phyloP scores from a whole-genome alignment of 1,139 yeast species.

The Yamadazyma kanchanaburiensis region DNA sequence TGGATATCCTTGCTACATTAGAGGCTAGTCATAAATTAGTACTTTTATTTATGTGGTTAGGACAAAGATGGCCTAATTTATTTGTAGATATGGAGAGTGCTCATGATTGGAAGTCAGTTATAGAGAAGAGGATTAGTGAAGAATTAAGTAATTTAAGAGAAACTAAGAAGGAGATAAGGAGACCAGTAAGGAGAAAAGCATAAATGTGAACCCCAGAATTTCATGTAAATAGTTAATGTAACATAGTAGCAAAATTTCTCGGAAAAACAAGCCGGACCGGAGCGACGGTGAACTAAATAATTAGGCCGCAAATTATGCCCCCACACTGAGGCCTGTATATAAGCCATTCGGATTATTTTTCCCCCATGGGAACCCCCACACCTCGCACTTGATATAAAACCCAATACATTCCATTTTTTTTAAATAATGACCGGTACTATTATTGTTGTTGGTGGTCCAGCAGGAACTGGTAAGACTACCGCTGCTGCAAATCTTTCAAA shows the following conservation, averaged over 20 bases:
- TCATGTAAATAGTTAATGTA: no score
- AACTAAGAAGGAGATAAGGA: slow-evolving; percentile 9
- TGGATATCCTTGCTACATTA: slow-evolving; percentile 43
- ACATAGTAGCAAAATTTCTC: no score
- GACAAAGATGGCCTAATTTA: slow-evolving; percentile 80
- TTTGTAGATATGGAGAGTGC: slow-evolving; percentile 80
- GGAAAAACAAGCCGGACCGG: neutral
- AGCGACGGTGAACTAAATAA: neutral
- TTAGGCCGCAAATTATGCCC: no score
- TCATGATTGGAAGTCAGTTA: slow-evolving; percentile 56
- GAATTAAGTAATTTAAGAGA: slow-evolving; percentile 46
- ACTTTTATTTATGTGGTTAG: slow-evolving; percentile 77
- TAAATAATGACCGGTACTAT: slow-evolving; percentile 25
- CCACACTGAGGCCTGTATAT: no score
- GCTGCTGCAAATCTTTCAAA: slow-evolving; percentile 55
- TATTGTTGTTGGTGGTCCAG: slow-evolving; percentile 76
- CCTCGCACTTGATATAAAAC: no score
- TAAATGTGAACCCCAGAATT: no score
- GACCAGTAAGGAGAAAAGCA: no score
- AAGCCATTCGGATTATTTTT: no score
- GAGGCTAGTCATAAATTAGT: slow-evolving; percentile 72
- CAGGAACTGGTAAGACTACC: slow-evolving; percentile 91
- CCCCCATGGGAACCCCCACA: no score
- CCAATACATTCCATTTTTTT: no score
- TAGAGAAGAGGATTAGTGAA: slow-evolving; percentile 65